phyloP scores from a whole-genome alignment of 176 grass and related monocot species.

The Bromus sterilis region DNA sequence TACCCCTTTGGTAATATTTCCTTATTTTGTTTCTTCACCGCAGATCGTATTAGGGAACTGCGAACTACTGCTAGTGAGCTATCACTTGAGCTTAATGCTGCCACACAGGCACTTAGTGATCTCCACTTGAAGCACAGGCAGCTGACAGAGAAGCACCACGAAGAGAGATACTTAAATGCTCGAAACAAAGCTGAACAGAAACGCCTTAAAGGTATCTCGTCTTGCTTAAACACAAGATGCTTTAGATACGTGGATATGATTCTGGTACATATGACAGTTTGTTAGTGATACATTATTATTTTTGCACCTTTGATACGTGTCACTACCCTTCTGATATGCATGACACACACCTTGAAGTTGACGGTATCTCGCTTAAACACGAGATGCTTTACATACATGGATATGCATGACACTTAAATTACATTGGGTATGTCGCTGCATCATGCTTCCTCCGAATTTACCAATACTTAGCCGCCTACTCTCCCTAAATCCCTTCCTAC shows the following conservation, averaged over 20 bases:
- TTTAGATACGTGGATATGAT: not conserved
- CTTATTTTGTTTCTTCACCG: slow-evolving; percentile 25
- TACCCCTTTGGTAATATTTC: not conserved
- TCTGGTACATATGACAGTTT: not conserved
- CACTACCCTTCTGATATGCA: not conserved
- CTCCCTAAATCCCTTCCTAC: not conserved
- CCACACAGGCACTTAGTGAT: slow-evolving; percentile 40
- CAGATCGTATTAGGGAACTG: slow-evolving; percentile 40
- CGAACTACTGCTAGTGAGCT: slow-evolving; percentile 20
- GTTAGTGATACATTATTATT: not conserved
- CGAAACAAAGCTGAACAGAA: slow-evolving; percentile 62
- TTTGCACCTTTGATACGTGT: not conserved
- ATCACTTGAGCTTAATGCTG: slow-evolving; percentile 41
- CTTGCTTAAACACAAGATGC: slow-evolving; percentile 12
- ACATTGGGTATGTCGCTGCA: not conserved
- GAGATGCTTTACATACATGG: not conserved
- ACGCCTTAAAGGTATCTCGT: slow-evolving; percentile 63
- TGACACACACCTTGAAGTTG: not conserved
- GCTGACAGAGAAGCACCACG: slow-evolving; percentile 42
- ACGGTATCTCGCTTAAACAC: not conserved
- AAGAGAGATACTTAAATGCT: slow-evolving; percentile 42
- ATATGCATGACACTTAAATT: not conserved
- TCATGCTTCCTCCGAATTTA: not conserved
- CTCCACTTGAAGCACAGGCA: slow-evolving; percentile 75
- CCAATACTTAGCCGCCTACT: not conserved